Percentiles rank a stretch among this genome's conserved stretches.
Evolutionary conservation across 1,284 basidiomycete genomes (phyloP).

Genomic region (Moesziomyces globuligerus): DNA sequence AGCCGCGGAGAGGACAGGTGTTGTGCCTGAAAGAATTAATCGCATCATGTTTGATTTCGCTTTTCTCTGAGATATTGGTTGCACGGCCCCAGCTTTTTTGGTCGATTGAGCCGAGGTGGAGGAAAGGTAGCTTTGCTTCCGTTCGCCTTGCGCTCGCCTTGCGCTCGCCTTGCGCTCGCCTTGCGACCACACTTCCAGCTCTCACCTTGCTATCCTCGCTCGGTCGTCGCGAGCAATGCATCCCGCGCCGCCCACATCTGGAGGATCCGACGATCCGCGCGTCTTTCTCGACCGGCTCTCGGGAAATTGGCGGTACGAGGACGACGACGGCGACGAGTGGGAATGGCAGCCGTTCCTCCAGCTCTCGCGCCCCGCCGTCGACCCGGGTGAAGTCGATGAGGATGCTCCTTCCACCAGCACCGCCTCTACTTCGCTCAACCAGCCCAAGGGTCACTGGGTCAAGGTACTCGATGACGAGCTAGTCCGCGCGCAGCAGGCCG

Average conservation of each 20-base stretch:
- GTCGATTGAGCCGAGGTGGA: too few relatives aligned
- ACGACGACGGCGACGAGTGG: slow-evolving; percentile 79
- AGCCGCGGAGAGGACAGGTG: too few relatives aligned
- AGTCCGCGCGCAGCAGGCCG: slow-evolving; percentile 61
- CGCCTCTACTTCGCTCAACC: slow-evolving; percentile 63
- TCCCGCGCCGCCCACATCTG: slow-evolving; percentile 26
- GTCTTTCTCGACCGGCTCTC: slow-evolving; percentile 79
- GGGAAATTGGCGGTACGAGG: slow-evolving; percentile 86
- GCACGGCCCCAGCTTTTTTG: too few relatives aligned
- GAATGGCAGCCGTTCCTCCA: slow-evolving; percentile 77
- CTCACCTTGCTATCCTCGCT: background rate
- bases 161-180: too few relatives aligned
- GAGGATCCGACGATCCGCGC: slow-evolving; percentile 36
- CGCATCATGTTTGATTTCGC: too few relatives aligned
- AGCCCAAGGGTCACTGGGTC: slow-evolving; percentile 82
- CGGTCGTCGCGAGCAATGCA: slow-evolving; percentile 9
- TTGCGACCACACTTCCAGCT: background rate
- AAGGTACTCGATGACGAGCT: slow-evolving; percentile 90
- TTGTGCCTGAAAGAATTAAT: too few relatives aligned
- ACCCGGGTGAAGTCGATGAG: slow-evolving; percentile 23
- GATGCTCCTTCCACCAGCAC: slow-evolving; percentile 7
- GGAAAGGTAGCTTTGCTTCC: too few relatives aligned
- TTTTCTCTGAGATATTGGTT: too few relatives aligned
- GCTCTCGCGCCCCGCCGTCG: slow-evolving; percentile 13
- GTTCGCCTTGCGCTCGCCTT: too few relatives aligned